Evolutionary conservation across 306 rosid species (phyloP).

Genomic region (Alnus rubra): DNA sequence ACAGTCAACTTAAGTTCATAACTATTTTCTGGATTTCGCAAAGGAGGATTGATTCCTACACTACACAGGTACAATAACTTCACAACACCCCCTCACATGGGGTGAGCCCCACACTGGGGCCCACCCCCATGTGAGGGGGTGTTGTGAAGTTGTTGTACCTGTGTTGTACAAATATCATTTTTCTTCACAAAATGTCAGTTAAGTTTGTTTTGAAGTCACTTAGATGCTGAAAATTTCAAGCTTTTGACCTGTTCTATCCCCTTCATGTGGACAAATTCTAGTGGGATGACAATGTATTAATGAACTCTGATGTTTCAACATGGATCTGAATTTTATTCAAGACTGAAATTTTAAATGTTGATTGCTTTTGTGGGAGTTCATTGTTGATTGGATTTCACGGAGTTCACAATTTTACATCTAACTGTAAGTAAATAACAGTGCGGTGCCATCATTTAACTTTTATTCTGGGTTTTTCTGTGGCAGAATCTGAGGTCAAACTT

Average conservation of each 20-base stretch:
- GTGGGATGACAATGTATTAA: neutral
- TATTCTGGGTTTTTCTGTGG: slow-evolving; percentile 15
- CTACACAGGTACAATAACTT: too few species aligned
- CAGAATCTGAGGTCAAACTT: slow-evolving; percentile 90
- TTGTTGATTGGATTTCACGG: neutral
- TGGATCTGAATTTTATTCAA: neutral
- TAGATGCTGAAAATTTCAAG: neutral
- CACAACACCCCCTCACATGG: too few species aligned
- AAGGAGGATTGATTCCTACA: too few species aligned
- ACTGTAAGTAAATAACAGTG: neutral
- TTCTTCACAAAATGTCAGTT: neutral
- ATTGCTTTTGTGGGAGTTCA: neutral
- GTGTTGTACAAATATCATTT: too few species aligned
- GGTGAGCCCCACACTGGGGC: too few species aligned
- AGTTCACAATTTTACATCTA: neutral
- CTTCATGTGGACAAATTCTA: neutral
- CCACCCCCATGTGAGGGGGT: too few species aligned
- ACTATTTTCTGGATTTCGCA: neutral
- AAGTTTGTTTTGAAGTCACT: neutral
- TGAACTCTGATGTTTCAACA: neutral
- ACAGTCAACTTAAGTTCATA: neutral
- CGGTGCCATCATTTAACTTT: neutral
- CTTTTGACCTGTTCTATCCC: neutral
- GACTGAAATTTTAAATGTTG: neutral
- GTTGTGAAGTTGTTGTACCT: too few species aligned